Evolutionary conservation across 2,329 filamentous ascomycete species (phyloP).

Genomic region (Nothomitra cinnamomea): DNA sequence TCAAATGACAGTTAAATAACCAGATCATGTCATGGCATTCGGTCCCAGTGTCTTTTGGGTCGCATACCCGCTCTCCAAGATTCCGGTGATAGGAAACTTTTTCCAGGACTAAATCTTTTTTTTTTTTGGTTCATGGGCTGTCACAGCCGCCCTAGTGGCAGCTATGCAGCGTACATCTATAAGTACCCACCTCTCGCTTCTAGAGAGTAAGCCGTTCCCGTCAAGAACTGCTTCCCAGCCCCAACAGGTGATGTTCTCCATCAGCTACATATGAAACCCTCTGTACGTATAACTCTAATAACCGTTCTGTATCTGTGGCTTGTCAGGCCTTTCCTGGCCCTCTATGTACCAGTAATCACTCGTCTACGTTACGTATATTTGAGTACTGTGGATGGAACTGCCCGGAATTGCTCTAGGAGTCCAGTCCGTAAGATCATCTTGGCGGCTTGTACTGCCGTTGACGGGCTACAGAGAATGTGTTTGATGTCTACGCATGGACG

Average conservation of each 20-base stretch:
- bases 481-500: conserved; percentile 16
- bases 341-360: conserved; percentile 16
- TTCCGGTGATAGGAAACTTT: no score
- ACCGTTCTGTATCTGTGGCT: conserved; percentile 16
- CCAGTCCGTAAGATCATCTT: conserved; percentile 20
- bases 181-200: conserved; percentile 7
- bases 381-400: conserved; percentile 15
- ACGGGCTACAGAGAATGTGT: conserved; percentile 18
- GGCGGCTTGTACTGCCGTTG: conserved; percentile 19
- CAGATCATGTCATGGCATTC: no score
- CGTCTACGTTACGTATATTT: no score
- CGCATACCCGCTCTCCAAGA: no score
- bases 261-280: background rate
- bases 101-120: no score
- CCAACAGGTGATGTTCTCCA: background rate
- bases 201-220: background rate
- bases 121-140: background rate
- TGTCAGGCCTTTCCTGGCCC: conserved; percentile 13
- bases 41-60: no score
- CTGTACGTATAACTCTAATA: conserved; percentile 10
- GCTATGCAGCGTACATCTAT: conserved; percentile 11
- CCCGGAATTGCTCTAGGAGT: conserved; percentile 16
- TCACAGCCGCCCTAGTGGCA: conserved; percentile 3
- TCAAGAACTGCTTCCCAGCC: background rate
- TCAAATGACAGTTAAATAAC: no score